Conservation (phyloP, 148 eudicot species). For the Cornus florida region DNA sequence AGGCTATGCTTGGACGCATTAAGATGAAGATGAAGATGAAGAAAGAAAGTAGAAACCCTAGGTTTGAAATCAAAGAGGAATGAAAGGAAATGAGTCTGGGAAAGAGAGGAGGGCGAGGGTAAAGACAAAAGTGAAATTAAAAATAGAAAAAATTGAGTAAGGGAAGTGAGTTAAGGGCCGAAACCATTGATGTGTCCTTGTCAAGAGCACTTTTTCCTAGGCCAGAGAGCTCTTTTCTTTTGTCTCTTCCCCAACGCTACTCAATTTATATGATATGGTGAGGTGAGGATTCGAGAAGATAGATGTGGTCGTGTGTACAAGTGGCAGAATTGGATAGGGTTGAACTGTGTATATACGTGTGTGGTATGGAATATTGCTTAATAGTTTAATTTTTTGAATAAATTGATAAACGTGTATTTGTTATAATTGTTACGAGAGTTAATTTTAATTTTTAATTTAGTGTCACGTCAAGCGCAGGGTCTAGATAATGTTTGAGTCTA, state of each 20-base stretch:
- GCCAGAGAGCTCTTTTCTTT: background rate
- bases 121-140: conserved; percentile 30
- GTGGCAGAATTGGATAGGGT: too few relatives aligned
- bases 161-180: background rate
- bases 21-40: background rate
- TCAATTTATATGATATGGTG: too few relatives aligned
- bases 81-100: conserved; percentile 14
- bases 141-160: conserved; percentile 5
- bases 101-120: conserved; percentile 34
- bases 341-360: too few relatives aligned
- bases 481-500: too few relatives aligned
- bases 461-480: too few relatives aligned
- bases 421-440: too few relatives aligned
- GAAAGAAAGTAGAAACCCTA: conserved; percentile 15
- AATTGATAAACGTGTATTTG: too few relatives aligned
- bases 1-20: background rate
- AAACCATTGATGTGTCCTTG: conserved; percentile 10
- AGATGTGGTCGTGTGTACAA: too few relatives aligned
- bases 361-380: too few relatives aligned
- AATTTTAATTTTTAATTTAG: too few relatives aligned
- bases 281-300: too few relatives aligned
- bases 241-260: background rate
- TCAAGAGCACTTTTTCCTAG: background rate
- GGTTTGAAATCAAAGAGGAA: conserved; percentile 24
- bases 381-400: too few relatives aligned